Evolutionary conservation across 2,329 filamentous ascomycete species (phyloP), one percentile per base, ranked within the genome.

Genomic region (Paecilomyces variotii): DNA sequence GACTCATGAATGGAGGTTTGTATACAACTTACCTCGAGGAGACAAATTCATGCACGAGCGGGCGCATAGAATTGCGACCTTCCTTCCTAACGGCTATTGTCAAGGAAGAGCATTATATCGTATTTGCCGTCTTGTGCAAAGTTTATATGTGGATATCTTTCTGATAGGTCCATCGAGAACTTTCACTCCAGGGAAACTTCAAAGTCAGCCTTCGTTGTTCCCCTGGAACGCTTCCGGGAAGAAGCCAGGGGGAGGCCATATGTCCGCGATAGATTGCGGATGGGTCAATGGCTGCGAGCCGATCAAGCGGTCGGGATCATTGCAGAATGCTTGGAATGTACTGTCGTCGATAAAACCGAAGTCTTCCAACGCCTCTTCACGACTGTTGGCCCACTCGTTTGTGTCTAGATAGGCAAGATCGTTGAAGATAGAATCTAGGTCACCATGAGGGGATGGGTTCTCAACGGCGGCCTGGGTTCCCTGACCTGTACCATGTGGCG

Each of bases 341-440:
- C 64, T 72, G 54, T 76, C 74, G 49, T 78, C 75, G n/a, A 73
- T 61, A 54, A 78, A 78, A 0, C 75, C 75, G 60, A 78, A 78
- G 49, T 78, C 75, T 58, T 72, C 75, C 30, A 78, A 63, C 0
- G 70, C 73, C 26, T 74, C 73, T 61, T 76, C 72, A 54, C 75
- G 72, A 58, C 69, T 75, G 30, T 63, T 72, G 1, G 74, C 68
- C 75, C 75, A 78, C 57, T 78, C 75, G 27, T 73, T 78, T 4
- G 74, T 77, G 59, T 78, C 76, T 5, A 78, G 69, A 63, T 78
- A 75, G 34, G 75, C 75, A 53, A 78, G 68, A 51, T 78, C 76
- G 59, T 76, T 73, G 62, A 78, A 78, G 30, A 78, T 74, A 6
- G 74, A 73, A 57, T 79, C 76, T 14, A 78, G 65, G 34, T 76